Evolutionary conservation across 169 alveolate species (phyloP).

Genomic region (Cryptosporidium baileyi): DNA sequence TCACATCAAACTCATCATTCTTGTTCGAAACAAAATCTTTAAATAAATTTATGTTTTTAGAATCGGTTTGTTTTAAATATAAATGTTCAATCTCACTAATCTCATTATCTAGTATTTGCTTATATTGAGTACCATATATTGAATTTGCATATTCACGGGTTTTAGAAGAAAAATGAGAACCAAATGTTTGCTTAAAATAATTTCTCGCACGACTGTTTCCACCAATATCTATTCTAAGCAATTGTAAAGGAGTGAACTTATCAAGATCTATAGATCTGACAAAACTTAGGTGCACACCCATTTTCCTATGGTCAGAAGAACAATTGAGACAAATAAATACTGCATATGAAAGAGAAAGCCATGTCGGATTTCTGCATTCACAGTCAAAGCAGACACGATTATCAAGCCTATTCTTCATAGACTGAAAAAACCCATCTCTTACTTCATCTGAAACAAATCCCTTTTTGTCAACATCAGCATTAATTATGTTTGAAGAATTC

Average conservation of each 20-base stretch:
- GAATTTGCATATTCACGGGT: slow-evolving; percentile 41
- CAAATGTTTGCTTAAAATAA: slow-evolving; percentile 19
- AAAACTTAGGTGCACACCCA: slow-evolving; percentile 95
- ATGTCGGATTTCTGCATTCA: slow-evolving; percentile 93
- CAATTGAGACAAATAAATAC: slow-evolving; percentile 95
- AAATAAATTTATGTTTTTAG: not conserved
- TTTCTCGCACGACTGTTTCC: slow-evolving; percentile 56
- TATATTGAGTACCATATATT: slow-evolving; percentile 4
- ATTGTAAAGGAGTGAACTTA: slow-evolving; percentile 86
- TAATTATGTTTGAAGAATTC: slow-evolving; percentile 56
- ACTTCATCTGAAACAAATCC: slow-evolving; percentile 82
- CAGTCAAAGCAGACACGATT: slow-evolving; percentile 92
- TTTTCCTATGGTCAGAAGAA: slow-evolving; percentile 93
- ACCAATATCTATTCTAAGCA: slow-evolving; percentile 79
- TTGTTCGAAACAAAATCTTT: too few relatives aligned
- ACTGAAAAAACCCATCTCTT: slow-evolving; percentile 80
- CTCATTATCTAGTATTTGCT: slow-evolving; percentile 35
- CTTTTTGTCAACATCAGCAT: slow-evolving; percentile 77
- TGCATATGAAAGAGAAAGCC: slow-evolving; percentile 95
- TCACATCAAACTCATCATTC: not conserved
- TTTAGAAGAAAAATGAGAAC: slow-evolving; percentile 17
- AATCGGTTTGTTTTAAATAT: too few relatives aligned
- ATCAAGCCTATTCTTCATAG: slow-evolving; percentile 76
- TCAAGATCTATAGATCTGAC: slow-evolving; percentile 92
- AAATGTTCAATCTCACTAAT: not conserved